Evolutionary conservation across 129 eudicot genomes (phyloP).

Genomic region (carrot (Daucus carota)): DNA sequence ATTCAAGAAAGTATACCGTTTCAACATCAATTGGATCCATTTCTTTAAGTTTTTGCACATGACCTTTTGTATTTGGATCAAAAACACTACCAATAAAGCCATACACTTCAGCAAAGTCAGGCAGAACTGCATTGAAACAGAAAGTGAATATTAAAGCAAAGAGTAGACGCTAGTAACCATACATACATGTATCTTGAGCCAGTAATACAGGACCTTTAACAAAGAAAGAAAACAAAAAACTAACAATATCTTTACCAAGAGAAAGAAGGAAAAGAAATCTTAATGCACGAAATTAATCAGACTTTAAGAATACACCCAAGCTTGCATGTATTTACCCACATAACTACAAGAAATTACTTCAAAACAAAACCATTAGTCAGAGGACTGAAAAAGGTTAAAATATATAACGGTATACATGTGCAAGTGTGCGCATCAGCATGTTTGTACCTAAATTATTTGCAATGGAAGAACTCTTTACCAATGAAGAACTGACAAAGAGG

Average conservation of each 20-base stretch:
- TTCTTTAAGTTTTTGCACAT: slow-evolving; percentile 58
- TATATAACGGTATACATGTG: neutral
- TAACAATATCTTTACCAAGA: neutral
- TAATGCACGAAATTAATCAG: neutral
- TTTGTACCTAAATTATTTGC: neutral
- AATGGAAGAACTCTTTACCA: neutral
- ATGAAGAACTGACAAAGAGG: neutral
- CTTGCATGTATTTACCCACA: no score
- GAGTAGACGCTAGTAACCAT: neutral
- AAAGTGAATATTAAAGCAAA: neutral
- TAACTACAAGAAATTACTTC: no score
- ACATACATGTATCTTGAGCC: neutral
- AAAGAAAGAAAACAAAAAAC: neutral
- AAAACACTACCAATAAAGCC: slow-evolving; percentile 81
- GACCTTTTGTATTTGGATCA: slow-evolving; percentile 64
- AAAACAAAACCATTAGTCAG: no score
- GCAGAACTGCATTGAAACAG: slow-evolving; percentile 53
- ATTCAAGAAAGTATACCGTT: slow-evolving; percentile 45
- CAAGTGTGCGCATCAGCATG: neutral
- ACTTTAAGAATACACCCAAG: neutral
- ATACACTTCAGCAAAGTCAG: slow-evolving; percentile 90
- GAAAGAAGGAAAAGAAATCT: neutral
- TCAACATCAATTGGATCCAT: slow-evolving; percentile 92
- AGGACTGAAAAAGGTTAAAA: neutral
- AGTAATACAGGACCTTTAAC: neutral